Evolutionary conservation across 1,139 yeast genomes (phyloP).

Genomic region (Pneumocystis canis): DNA sequence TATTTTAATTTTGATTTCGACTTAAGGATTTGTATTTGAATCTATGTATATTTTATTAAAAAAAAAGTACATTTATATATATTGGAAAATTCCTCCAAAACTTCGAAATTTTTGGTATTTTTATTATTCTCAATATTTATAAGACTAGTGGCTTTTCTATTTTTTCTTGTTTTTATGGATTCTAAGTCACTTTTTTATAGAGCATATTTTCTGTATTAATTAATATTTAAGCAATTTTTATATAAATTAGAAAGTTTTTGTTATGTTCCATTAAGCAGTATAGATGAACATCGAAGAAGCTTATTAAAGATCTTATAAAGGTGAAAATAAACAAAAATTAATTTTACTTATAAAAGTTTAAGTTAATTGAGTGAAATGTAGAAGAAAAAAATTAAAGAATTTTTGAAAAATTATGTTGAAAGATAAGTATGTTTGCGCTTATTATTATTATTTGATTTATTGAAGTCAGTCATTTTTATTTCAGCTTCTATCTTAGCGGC

Average conservation of each 20-base stretch:
- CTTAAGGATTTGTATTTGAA: no score
- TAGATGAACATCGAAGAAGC: neutral
- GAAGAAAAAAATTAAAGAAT: neutral
- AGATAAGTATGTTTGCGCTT: neutral
- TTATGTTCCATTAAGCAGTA: neutral
- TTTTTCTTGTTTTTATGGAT: neutral
- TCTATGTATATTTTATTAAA: no score
- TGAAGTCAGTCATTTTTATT: slow-evolving; percentile 89
- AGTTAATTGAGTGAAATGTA: neutral
- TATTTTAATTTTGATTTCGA: neutral
- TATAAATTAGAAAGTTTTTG: neutral
- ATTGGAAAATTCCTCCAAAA: neutral
- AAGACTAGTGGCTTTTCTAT: neutral
- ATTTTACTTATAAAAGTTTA: neutral
- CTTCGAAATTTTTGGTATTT: neutral
- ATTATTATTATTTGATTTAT: slow-evolving; percentile 47
- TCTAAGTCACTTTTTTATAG: neutral
- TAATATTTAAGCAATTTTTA: neutral
- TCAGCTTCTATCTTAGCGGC: slow-evolving; percentile 79
- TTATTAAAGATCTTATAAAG: neutral
- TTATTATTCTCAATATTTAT: neutral
- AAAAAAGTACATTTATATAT: neutral
- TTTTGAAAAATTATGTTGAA: neutral
- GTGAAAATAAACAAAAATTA: neutral
- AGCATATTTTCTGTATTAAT: neutral